These are phyloP conservation scores for Trichothecium sympodiale DNA, from an alignment of 2,329 filamentous ascomycete species.

Conservation along the genomic window DNA sequence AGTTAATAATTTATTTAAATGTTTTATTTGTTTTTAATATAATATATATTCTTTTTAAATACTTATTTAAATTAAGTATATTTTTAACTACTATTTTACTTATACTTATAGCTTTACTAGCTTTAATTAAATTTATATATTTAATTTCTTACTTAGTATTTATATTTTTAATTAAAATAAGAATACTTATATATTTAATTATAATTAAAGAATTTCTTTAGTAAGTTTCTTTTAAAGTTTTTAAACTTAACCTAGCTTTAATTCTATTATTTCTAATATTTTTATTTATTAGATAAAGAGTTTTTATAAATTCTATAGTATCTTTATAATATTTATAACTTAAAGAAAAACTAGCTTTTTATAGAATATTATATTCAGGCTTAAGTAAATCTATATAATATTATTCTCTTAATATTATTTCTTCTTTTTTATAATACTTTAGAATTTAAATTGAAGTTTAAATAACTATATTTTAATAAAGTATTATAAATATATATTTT, in stretches of 20 bases:
- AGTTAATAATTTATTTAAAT: background rate
- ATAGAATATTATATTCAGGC: no score
- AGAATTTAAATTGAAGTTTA: background rate
- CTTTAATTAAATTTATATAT: background rate
- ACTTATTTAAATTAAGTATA: background rate
- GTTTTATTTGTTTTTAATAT: background rate
- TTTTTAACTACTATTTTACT: background rate
- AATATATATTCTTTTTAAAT: background rate
- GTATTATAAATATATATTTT: slow-evolving; percentile 2
- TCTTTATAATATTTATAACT: background rate
- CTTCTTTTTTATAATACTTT: background rate
- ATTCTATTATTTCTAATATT: background rate
- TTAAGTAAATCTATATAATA: no score
- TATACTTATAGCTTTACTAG: background rate
- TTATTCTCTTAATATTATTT: no score
- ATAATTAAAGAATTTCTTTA: background rate
- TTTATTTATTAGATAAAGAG: background rate
- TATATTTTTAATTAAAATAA: background rate
- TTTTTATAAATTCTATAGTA: background rate
- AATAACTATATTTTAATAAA: no score
- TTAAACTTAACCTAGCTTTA: background rate
- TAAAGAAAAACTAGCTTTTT: no score
- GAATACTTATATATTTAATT: background rate
- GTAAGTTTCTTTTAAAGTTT: no score
- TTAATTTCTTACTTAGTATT: background rate